These are phyloP conservation scores for Benincasa hispida DNA, from an alignment of 306 rosid species.

Conservation along the genomic window DNA sequence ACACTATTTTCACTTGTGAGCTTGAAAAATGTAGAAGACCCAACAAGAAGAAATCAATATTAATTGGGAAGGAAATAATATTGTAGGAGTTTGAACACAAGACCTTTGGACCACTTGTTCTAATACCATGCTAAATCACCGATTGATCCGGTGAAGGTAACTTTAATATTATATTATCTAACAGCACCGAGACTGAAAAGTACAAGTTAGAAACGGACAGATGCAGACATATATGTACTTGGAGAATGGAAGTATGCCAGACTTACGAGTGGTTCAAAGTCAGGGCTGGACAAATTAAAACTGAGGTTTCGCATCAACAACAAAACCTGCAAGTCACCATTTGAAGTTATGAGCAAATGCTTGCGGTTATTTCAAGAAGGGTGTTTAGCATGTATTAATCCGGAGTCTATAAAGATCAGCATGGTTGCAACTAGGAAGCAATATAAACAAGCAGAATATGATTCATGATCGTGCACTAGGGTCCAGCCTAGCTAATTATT, in stretches of 20 bases:
- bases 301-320: slow-evolving; percentile 81
- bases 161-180: too few relatives aligned
- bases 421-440: neutral
- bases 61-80: too few relatives aligned
- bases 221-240: neutral
- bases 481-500: neutral
- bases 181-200: neutral
- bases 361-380: neutral
- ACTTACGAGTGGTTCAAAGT: slow-evolving; percentile 64
- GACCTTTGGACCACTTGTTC: too few relatives aligned
- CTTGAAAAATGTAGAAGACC: too few relatives aligned
- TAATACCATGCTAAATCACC: too few relatives aligned
- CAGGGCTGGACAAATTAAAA: slow-evolving; percentile 59
- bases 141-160: too few relatives aligned
- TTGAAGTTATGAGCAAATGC: neutral
- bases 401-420: neutral
- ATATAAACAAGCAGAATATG: neutral
- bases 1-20: too few relatives aligned
- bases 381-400: neutral
- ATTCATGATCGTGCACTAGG: neutral
- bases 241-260: neutral
- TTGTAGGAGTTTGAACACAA: too few relatives aligned
- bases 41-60: too few relatives aligned
- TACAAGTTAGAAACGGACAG: neutral
- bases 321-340: slow-evolving; percentile 59